These are phyloP conservation scores for Leishmania major DNA, from an alignment of 208 protist species.

Conservation along the genomic window DNA sequence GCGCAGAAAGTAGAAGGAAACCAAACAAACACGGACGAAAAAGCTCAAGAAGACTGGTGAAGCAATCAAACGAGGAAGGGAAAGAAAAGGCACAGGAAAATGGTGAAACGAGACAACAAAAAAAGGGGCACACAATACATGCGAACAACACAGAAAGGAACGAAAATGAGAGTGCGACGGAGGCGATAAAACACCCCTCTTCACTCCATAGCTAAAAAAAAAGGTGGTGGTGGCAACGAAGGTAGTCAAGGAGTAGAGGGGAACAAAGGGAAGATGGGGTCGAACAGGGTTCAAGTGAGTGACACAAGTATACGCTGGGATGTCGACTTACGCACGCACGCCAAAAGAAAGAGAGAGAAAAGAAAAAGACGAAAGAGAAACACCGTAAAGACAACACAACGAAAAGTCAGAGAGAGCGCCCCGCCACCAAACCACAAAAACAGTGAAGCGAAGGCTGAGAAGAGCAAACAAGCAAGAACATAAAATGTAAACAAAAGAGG, in stretches of 20 bases:
- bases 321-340: background rate
- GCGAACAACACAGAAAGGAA: background rate
- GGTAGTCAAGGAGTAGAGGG: too few species aligned
- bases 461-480: background rate
- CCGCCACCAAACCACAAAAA: background rate
- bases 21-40: background rate
- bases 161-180: background rate
- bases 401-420: background rate
- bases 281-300: background rate
- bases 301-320: constrained; percentile 1
- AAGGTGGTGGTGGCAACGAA: background rate
- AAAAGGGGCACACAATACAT: background rate
- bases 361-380: background rate
- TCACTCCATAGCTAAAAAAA: background rate
- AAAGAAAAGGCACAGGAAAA: background rate
- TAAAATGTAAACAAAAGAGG: background rate
- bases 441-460: background rate
- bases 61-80: background rate
- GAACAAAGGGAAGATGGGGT: background rate
- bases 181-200: background rate
- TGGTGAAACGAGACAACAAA: background rate
- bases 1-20: background rate
- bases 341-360: background rate
- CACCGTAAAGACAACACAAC: background rate
- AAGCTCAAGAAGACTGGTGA: background rate